These are phyloP conservation scores for Arachnomyces sp. DNA, from an alignment of 2,329 filamentous ascomycete species.

Conservation along the genomic window DNA sequence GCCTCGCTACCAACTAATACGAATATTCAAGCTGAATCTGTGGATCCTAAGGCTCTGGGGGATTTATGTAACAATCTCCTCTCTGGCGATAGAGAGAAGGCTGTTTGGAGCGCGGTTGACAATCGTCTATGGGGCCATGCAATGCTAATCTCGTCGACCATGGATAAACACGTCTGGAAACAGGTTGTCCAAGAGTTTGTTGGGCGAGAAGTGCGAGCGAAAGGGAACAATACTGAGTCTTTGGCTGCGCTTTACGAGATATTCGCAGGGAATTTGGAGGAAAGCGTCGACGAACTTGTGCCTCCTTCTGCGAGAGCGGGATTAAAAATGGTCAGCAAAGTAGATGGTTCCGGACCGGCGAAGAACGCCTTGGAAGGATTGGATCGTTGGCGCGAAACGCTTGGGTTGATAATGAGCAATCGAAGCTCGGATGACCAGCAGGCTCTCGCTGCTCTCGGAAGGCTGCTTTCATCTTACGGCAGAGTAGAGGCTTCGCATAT, in stretches of 20 bases:
- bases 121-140: conserved; percentile 94
- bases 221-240: conserved; percentile 73
- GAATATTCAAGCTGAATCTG: conserved; percentile 53
- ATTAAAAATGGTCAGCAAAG: conserved; percentile 80
- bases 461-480: conserved; percentile 74
- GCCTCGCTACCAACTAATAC: conserved; percentile 30
- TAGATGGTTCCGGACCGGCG: conserved; percentile 51
- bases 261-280: conserved; percentile 86
- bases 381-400: conserved; percentile 88
- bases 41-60: conserved; percentile 63
- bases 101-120: conserved; percentile 88
- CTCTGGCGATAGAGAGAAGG: conserved; percentile 77
- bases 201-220: conserved; percentile 81
- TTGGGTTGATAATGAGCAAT: conserved; percentile 80
- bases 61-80: conserved; percentile 67
- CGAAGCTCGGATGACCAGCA: conserved; percentile 70
- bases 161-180: conserved; percentile 70
- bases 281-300: conserved; percentile 92
- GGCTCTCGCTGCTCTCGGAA: conserved; percentile 72
- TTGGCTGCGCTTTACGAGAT: conserved; percentile 89
- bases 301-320: conserved; percentile 87
- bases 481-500: conserved; percentile 87
- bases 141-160: conserved; percentile 77
- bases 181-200: conserved; percentile 94
- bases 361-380: conserved; percentile 75